Base-by-base conservation (phyloP, 257 asterid genomes). In the Rubia yunnanensis region DNA sequence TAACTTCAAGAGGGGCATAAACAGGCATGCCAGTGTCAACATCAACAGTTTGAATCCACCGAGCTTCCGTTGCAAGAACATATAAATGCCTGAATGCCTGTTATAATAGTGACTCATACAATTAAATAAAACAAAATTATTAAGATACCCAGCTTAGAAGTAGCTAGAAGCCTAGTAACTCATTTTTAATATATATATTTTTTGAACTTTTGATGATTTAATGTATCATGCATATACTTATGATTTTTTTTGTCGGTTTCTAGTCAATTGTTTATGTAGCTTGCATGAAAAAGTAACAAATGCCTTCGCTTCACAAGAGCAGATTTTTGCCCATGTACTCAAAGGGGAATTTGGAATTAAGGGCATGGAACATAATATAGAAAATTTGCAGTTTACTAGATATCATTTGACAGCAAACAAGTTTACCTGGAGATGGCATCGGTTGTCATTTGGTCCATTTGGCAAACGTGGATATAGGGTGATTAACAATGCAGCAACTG, bases 1-100 rank as follows among this genome's bases (percentile, higher is more conserved):
- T 90, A 74, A 92, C 82, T 79, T 92, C 97, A 56, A 89, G 86
- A 75, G 99, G 99, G 65, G 83, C 96, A 66, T 92, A 92, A 70
- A 84, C 96, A 59, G 99, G 97, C 80, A 92, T 81, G 67, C 91
- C 88, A 30, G 96, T 83, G 83, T 92, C 97, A 63, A 89, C 97
- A 67, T 92, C 99, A 74, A 92, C 85, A 62, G 99, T 92, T 72
- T 92, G 99, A 82, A 92, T 80, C 92, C 97, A 90, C 30, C 99
- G 96, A 73, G 94, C 97, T 88, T 92, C 99, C 36, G 96, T 85
- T 64, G 97, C 97, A 76, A 92, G 95, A 72, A 89, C 97, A 81
- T 92, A 89, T 76, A 92, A 85, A 83, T 92, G 99, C 76, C 99
- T 84, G 88, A 88, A 89, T 66, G 99, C 97, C 99, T 92, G 90